phyloP scores from a whole-genome alignment of 2,329 filamentous ascomycete species.

The Botrytis sinoallii region DNA sequence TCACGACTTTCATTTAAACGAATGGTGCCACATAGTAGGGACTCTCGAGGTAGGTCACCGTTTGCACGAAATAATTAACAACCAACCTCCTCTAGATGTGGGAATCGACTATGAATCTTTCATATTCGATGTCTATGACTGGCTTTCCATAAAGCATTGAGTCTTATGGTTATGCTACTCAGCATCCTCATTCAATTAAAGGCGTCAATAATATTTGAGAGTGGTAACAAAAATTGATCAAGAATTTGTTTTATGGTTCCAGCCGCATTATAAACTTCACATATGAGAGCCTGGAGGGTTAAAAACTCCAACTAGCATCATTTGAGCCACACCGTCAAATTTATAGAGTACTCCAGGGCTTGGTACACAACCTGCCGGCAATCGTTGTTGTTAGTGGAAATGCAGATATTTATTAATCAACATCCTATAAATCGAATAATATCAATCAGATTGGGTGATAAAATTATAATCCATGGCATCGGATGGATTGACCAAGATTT shows the following conservation, averaged over 20 bases:
- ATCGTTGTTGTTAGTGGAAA: too few relatives aligned
- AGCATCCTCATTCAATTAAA: not conserved
- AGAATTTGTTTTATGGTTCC: not conserved
- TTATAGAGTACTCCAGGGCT: too few relatives aligned
- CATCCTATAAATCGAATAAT: too few relatives aligned
- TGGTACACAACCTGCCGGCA: too few relatives aligned
- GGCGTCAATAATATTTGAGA: not conserved
- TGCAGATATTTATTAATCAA: too few relatives aligned
- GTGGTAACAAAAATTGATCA: not conserved
- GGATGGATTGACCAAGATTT: too few relatives aligned
- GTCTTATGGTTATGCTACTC: not conserved
- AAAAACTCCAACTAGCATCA: too few relatives aligned
- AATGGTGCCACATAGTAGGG: not conserved
- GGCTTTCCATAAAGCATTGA: not conserved
- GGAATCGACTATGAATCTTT: not conserved
- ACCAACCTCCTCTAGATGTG: not conserved
- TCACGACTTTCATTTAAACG: not conserved
- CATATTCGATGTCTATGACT: not conserved
- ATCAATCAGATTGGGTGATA: too few relatives aligned
- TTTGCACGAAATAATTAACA: not conserved
- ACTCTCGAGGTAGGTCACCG: too few relatives aligned
- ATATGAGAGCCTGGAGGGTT: too few relatives aligned
- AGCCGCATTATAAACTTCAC: not conserved
- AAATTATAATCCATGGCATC: too few relatives aligned
- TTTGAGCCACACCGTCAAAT: too few relatives aligned